Conservation (phyloP, 2,329 filamentous ascomycete species). For the Nemania diffusa region DNA sequence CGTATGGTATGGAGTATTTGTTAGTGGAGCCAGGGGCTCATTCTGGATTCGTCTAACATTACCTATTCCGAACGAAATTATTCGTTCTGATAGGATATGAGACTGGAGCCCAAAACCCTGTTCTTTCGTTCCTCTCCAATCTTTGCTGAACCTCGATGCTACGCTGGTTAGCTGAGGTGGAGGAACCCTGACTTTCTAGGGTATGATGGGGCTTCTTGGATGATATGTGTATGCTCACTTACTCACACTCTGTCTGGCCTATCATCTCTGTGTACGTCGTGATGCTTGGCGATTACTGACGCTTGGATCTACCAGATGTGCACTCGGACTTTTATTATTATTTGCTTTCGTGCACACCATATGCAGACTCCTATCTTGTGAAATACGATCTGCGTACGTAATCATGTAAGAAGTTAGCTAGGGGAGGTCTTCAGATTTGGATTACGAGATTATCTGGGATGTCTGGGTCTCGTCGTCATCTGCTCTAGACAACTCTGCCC, state of each 20-base stretch:
- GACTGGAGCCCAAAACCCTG: slow-evolving; percentile 10
- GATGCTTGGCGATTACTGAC: slow-evolving; percentile 18
- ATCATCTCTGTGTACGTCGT: slow-evolving; percentile 10
- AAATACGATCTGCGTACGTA: slow-evolving; percentile 13
- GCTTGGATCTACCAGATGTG: slow-evolving; percentile 26
- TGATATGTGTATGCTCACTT: slow-evolving; percentile 3
- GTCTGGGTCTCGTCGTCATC: slow-evolving; percentile 4
- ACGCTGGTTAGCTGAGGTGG: slow-evolving; percentile 25
- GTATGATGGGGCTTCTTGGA: slow-evolving; percentile 19
- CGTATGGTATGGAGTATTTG: slow-evolving; percentile 1
- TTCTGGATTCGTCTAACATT: slow-evolving; percentile 34
- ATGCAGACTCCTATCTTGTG: slow-evolving; percentile 19
- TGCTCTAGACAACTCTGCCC: neutral
- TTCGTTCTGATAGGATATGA: slow-evolving; percentile 28
- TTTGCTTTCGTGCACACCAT: slow-evolving; percentile 18
- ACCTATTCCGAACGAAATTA: slow-evolving; percentile 25
- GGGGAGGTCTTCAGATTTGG: slow-evolving; percentile 5
- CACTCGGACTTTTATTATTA: slow-evolving; percentile 18
- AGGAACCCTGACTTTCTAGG: slow-evolving; percentile 16
- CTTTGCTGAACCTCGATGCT: slow-evolving; percentile 6
- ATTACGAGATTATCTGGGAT: neutral
- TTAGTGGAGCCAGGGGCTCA: slow-evolving; percentile 7
- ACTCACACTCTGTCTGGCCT: neutral
- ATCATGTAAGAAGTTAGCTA: neutral
- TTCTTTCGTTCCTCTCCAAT: slow-evolving; percentile 11